Conservation (phyloP, 441 rosid genomes). For the Codiaeum variegatum region DNA sequence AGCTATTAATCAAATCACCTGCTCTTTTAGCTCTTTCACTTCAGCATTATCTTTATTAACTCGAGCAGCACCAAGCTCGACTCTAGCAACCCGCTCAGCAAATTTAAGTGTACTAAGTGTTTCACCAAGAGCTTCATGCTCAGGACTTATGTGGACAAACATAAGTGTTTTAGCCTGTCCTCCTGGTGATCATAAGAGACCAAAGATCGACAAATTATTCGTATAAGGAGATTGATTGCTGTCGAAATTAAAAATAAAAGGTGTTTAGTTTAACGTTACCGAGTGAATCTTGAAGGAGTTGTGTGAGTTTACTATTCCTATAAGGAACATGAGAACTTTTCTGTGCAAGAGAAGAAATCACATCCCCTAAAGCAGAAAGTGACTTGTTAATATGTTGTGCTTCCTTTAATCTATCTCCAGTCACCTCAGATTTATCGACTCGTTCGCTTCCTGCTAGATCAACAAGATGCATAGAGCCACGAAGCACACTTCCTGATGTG, state of each 20-base stretch:
- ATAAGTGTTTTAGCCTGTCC: constrained; percentile 92
- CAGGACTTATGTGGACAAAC: constrained; percentile 96
- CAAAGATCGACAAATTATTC: constrained; percentile 12
- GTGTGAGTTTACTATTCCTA: constrained; percentile 91
- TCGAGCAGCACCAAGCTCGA: constrained; percentile 87
- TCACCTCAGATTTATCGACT: constrained; percentile 79
- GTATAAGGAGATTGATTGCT: neutral
- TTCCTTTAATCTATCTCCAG: constrained; percentile 82
- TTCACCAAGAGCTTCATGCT: constrained; percentile 71
- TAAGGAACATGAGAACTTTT: constrained; percentile 81
- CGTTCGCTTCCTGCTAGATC: constrained; percentile 94
- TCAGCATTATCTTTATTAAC: constrained; percentile 69
- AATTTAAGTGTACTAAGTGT: constrained; percentile 85
- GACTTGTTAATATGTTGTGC: constrained; percentile 87
- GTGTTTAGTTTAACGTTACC: constrained; percentile 40
- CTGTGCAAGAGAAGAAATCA: constrained; percentile 75
- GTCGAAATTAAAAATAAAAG: neutral
- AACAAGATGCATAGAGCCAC: constrained; percentile 87
- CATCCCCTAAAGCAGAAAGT: constrained; percentile 91
- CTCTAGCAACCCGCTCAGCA: constrained; percentile 87
- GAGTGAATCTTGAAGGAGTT: constrained; percentile 83
- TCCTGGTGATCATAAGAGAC: constrained; percentile 37
- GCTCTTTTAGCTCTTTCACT: constrained; percentile 84
- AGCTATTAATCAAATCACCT: constrained; percentile 61
- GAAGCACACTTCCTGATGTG: constrained; percentile 58